These are phyloP conservation scores for Macrocybe sp. DNA, from an alignment of 1,284 basidiomycete species.

Conservation along the genomic window DNA sequence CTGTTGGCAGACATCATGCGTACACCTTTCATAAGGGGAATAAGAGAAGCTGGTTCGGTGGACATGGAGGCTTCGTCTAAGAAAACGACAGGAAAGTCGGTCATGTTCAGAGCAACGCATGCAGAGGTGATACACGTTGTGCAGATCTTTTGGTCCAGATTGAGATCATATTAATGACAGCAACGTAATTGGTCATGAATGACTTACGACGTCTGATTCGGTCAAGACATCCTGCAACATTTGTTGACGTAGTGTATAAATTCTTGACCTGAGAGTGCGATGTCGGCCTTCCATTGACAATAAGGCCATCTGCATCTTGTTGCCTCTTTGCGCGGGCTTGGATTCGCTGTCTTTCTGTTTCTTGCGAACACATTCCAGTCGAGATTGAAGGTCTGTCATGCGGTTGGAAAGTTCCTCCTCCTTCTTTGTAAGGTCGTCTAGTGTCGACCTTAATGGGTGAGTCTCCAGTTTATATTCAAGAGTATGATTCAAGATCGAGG, in stretches of 20 bases:
- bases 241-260: constrained; percentile 44
- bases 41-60: constrained; percentile 84
- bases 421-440: constrained; percentile 36
- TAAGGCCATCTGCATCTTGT: constrained; percentile 37
- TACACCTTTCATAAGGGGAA: constrained; percentile 88
- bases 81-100: constrained; percentile 92
- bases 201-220: constrained; percentile 70
- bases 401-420: constrained; percentile 32
- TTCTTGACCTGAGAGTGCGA: constrained; percentile 31
- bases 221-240: constrained; percentile 59
- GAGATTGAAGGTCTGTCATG: constrained; percentile 10
- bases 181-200: neutral
- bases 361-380: constrained; percentile 7
- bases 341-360: constrained; percentile 3
- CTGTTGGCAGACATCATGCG: constrained; percentile 26
- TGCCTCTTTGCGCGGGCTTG: constrained; percentile 16
- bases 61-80: constrained; percentile 96
- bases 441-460: constrained; percentile 50
- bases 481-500: constrained; percentile 53
- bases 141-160: constrained; percentile 52
- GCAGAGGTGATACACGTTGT: constrained; percentile 80
- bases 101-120: constrained; percentile 48
- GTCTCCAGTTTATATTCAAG: constrained; percentile 62
- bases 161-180: neutral
- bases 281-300: constrained; percentile 30